A percentile compares a stretch with the other conserved stretches of the same genome.
Conservation (phyloP, 441 rosid genomes). For the Erodium moschatum region DNA sequence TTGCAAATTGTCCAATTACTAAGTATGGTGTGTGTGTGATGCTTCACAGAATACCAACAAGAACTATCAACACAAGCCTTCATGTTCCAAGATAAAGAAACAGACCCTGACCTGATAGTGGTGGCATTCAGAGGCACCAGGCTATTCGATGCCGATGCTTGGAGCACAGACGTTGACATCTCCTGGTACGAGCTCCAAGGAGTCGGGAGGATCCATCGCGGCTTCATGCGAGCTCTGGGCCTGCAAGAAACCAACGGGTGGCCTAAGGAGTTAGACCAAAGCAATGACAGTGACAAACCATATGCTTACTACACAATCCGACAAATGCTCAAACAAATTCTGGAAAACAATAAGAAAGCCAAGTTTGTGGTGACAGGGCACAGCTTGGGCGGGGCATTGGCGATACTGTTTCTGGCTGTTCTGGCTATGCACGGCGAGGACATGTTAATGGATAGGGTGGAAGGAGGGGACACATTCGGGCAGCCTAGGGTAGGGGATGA, state of each 20-base stretch:
- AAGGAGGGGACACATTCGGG: slow-evolving; percentile 53
- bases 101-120: slow-evolving; percentile 38
- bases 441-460: slow-evolving; percentile 36
- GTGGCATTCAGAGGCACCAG: slow-evolving; percentile 74
- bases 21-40: background rate
- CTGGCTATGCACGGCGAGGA: slow-evolving; percentile 42
- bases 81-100: slow-evolving; percentile 34
- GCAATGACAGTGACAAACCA: slow-evolving; percentile 9
- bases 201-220: slow-evolving; percentile 57
- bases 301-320: slow-evolving; percentile 51
- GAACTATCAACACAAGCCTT: slow-evolving; percentile 45
- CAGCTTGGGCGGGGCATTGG: slow-evolving; percentile 63
- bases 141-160: slow-evolving; percentile 54
- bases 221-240: slow-evolving; percentile 75
- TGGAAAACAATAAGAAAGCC: slow-evolving; percentile 25
- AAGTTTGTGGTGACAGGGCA: slow-evolving; percentile 52
- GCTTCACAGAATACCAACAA: background rate
- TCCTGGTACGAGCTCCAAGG: slow-evolving; percentile 62
- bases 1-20: no score
- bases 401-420: slow-evolving; percentile 46
- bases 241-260: slow-evolving; percentile 43
- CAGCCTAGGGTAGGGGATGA: slow-evolving; percentile 68
- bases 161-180: slow-evolving; percentile 64
- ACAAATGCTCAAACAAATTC: slow-evolving; percentile 30
- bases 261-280: slow-evolving; percentile 30